Conservation (phyloP, 1,284 basidiomycete species). For the Violaceomyces palustris region DNA sequence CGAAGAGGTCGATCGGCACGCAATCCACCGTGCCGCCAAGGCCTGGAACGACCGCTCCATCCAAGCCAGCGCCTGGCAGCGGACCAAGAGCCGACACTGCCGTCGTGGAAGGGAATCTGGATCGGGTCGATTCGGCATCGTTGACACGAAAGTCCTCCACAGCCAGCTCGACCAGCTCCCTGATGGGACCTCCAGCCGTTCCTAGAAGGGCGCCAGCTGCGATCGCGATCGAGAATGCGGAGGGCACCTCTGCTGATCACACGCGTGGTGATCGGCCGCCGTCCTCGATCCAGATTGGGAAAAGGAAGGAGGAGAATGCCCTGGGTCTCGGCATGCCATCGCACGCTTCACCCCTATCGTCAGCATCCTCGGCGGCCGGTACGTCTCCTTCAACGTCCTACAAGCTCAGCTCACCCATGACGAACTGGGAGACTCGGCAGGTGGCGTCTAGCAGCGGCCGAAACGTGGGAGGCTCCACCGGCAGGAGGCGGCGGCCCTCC, state of each 20-base stretch:
- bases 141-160: slow-evolving; percentile 28
- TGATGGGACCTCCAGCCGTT: slow-evolving; percentile 27
- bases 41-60: too few species aligned
- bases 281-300: slow-evolving; percentile 22
- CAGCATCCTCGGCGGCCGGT: slow-evolving; percentile 2
- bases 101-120: too few species aligned
- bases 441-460: too few species aligned
- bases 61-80: too few species aligned
- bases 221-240: slow-evolving; percentile 7
- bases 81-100: too few species aligned
- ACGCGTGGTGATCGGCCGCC: slow-evolving; percentile 12
- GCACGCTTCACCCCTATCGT: slow-evolving; percentile 22
- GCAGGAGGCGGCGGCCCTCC: slow-evolving; percentile 22
- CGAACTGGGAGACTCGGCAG: slow-evolving; percentile 14
- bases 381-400: neutral
- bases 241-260: slow-evolving; percentile 8
- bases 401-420: slow-evolving; percentile 8
- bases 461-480: too few species aligned
- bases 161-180: slow-evolving; percentile 23
- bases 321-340: slow-evolving; percentile 26
- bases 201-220: too few species aligned
- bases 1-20: too few species aligned
- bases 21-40: too few species aligned
- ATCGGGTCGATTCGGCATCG: too few species aligned
- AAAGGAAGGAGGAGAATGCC: slow-evolving; percentile 19